Conservation (phyloP, 306 rosid species). For the Cicer chorassanicum region DNA sequence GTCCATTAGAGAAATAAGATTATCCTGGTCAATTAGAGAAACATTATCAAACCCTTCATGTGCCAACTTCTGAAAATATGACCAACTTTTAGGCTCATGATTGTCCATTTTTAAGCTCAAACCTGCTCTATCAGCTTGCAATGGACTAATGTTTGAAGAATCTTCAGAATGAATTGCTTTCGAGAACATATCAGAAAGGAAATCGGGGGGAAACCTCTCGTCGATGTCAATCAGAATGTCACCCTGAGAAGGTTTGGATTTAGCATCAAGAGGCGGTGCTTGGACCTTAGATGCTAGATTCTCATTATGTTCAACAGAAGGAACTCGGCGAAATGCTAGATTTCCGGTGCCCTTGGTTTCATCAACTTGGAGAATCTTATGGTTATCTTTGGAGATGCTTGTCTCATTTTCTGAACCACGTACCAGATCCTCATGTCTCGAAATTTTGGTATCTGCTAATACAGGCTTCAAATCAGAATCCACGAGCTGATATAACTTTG, state of each 20-base stretch:
- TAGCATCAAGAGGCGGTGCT: constrained; percentile 49
- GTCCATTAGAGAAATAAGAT: constrained; percentile 55
- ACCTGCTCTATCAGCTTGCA: constrained; percentile 80
- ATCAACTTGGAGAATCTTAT: constrained; percentile 44
- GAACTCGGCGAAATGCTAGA: constrained; percentile 47
- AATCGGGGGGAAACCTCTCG: constrained; percentile 86
- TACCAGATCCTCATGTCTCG: constrained; percentile 50
- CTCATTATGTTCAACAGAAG: constrained; percentile 56
- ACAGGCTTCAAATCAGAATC: constrained; percentile 52
- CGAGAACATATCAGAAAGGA: constrained; percentile 87
- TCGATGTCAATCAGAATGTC: constrained; percentile 83
- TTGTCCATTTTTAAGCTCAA: constrained; percentile 80
- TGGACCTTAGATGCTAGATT: constrained; percentile 51
- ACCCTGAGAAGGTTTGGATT: constrained; percentile 61
- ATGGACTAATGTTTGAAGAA: constrained; percentile 54
- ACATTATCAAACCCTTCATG: constrained; percentile 70
- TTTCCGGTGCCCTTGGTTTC: constrained; percentile 53
- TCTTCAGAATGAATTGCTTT: constrained; percentile 76
- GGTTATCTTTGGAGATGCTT: constrained; percentile 45
- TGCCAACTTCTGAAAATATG: constrained; percentile 89
- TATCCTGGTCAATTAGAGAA: constrained; percentile 85
- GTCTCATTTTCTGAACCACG: constrained; percentile 48
- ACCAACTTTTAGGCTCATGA: constrained; percentile 82
- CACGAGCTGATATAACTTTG: constrained; percentile 55
- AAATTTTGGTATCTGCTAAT: constrained; percentile 47